A percentile compares a stretch with the other conserved stretches of the same genome.
phyloP scores from a whole-genome alignment of 2,329 filamentous ascomycete species.

The Epichloe elymi region DNA sequence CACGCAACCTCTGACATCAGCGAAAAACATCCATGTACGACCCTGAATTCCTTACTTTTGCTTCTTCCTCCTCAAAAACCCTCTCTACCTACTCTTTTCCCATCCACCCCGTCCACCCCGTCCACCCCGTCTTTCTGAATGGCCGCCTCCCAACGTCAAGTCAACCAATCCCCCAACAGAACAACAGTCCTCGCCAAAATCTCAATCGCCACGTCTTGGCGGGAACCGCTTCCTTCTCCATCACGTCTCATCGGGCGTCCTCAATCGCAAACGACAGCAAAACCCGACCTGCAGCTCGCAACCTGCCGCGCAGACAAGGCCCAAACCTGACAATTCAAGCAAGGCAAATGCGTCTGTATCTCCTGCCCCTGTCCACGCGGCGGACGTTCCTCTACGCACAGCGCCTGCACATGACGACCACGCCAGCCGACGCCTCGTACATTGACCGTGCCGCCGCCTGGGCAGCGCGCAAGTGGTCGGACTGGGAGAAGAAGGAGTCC shows the following conservation, averaged over 20 bases:
- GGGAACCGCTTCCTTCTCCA: too few species aligned
- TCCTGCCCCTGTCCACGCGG: constrained; percentile 83
- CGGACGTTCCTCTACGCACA: constrained; percentile 89
- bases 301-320: background rate
- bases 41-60: background rate
- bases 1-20: background rate
- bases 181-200: too few species aligned
- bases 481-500: constrained; percentile 72
- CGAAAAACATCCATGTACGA: background rate
- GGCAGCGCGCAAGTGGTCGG: constrained; percentile 65
- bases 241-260: background rate
- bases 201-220: too few species aligned
- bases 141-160: too few species aligned
- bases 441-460: constrained; percentile 58
- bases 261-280: background rate
- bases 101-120: too few species aligned
- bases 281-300: too few species aligned
- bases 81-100: too few species aligned
- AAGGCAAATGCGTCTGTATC: constrained; percentile 73
- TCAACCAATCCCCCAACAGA: too few species aligned
- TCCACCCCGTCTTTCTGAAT: too few species aligned
- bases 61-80: background rate
- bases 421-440: constrained; percentile 34
- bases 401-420: constrained; percentile 45
- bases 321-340: background rate